phyloP scores from a whole-genome alignment of 768 basidiomycete species.

The Lactarius sanguifluus region DNA sequence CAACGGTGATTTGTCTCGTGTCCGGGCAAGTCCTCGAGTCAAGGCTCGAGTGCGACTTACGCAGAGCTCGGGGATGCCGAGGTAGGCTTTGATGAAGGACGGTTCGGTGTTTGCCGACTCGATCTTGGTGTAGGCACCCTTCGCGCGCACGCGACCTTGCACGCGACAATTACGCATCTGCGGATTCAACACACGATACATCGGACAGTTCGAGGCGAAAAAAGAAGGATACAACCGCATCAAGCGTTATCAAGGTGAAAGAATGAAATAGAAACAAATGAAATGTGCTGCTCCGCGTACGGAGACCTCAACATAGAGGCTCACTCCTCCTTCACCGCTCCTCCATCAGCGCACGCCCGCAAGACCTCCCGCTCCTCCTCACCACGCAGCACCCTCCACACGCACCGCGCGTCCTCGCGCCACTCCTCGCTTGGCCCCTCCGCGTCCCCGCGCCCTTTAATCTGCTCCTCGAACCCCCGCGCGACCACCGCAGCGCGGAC shows the following conservation, averaged over 20 bases:
- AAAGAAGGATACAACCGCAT: background rate
- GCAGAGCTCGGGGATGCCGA: no score
- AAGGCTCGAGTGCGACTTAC: no score
- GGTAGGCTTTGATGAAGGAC: no score
- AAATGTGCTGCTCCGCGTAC: background rate
- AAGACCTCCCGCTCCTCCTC: slow-evolving; percentile 23
- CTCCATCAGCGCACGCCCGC: slow-evolving; percentile 3
- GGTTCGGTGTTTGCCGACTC: no score
- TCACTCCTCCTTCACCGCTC: slow-evolving; percentile 16
- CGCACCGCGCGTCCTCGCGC: slow-evolving; percentile 24
- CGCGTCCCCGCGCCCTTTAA: background rate
- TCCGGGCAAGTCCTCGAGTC: no score
- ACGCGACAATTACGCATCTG: background rate
- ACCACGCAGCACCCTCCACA: slow-evolving; percentile 24
- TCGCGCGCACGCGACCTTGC: background rate
- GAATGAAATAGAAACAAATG: background rate
- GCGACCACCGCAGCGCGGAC: slow-evolving; percentile 16
- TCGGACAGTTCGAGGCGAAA: background rate
- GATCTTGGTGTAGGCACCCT: no score
- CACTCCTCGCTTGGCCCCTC: slow-evolving; percentile 12
- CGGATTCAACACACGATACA: background rate
- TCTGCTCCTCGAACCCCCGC: slow-evolving; percentile 5
- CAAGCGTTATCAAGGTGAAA: background rate
- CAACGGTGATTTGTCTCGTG: no score
- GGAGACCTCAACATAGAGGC: background rate